Percentiles rank a stretch among this genome's conserved stretches.
phyloP scores from a whole-genome alignment of 1,139 yeast genomes.

The Geotrichum fermentans region DNA sequence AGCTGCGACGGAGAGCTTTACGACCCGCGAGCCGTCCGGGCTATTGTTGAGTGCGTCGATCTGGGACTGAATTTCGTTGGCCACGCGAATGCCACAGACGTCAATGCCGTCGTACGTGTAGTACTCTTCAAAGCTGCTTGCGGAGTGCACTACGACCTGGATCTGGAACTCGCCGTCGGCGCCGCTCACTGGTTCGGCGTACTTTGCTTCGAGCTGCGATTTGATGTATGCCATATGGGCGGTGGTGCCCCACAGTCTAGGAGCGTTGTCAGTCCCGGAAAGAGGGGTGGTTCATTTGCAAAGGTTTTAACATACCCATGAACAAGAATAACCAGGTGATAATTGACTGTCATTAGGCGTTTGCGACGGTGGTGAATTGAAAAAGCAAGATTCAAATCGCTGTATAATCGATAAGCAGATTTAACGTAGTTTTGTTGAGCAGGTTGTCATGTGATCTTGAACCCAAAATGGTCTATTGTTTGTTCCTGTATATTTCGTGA shows the following conservation, averaged over 20 bases:
- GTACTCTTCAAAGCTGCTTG: slow-evolving; percentile 60
- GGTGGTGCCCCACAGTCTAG: slow-evolving; percentile 68
- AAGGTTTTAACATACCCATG: slow-evolving; percentile 68
- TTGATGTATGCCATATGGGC: slow-evolving; percentile 56
- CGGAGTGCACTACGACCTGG: slow-evolving; percentile 48
- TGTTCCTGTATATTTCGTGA: too few species aligned
- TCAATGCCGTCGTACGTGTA: slow-evolving; percentile 83
- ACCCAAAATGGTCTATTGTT: too few species aligned
- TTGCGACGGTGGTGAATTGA: too few species aligned
- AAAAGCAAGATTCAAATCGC: too few species aligned
- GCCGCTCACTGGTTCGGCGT: slow-evolving; percentile 1
- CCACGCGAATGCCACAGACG: slow-evolving; percentile 72
- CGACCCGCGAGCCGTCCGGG: slow-evolving; percentile 19
- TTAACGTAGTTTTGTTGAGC: too few species aligned
- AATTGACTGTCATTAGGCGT: slow-evolving; percentile 4
- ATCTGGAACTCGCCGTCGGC: not conserved
- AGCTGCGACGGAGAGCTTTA: slow-evolving; percentile 53
- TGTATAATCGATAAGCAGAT: too few species aligned
- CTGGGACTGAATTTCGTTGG: slow-evolving; percentile 56
- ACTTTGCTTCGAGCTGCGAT: slow-evolving; percentile 24
- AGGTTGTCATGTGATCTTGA: too few species aligned
- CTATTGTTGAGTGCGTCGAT: slow-evolving; percentile 38
- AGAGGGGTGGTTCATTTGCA: too few species aligned
- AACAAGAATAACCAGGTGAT: slow-evolving; percentile 63
- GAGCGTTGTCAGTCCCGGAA: too few species aligned